Conservation (phyloP, 495 filamentous ascomycete species). For the Annulohypoxylon stygium region DNA sequence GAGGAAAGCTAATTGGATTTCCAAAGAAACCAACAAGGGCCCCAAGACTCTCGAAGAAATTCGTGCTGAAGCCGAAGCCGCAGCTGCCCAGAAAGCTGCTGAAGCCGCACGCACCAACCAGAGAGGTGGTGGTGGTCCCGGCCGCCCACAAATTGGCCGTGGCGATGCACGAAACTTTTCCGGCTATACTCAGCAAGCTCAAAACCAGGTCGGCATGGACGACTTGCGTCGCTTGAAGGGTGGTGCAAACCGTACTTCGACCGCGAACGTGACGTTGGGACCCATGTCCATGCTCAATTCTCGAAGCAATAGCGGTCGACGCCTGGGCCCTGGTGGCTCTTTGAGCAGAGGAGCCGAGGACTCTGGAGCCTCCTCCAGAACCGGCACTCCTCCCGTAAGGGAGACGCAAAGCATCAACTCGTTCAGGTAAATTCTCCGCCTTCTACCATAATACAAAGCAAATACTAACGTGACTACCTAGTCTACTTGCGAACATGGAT, state of each 20-base stretch:
- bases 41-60: slow-evolving; percentile 97
- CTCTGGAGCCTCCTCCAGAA: slow-evolving; percentile 80
- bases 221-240: slow-evolving; percentile 85
- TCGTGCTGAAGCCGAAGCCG: slow-evolving; percentile 81
- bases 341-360: slow-evolving; percentile 80
- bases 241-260: slow-evolving; percentile 65
- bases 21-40: slow-evolving; percentile 91
- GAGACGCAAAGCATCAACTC: slow-evolving; percentile 80
- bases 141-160: slow-evolving; percentile 79
- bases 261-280: slow-evolving; percentile 76
- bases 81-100: slow-evolving; percentile 74
- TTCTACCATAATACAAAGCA: slow-evolving; percentile 39
- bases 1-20: slow-evolving; percentile 77
- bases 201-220: slow-evolving; percentile 86
- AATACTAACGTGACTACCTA: slow-evolving; percentile 48
- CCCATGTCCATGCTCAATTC: slow-evolving; percentile 82
- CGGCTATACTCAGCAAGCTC: slow-evolving; percentile 70
- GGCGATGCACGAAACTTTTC: slow-evolving; percentile 88
- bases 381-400: slow-evolving; percentile 84
- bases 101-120: slow-evolving; percentile 71
- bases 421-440: slow-evolving; percentile 78
- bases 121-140: slow-evolving; percentile 65
- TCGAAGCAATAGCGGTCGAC: slow-evolving; percentile 86
- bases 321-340: slow-evolving; percentile 78
- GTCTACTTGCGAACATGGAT: slow-evolving; percentile 66